Base-by-base conservation (phyloP, 2,329 filamentous ascomycete genomes). In the Epichloe uncinata region DNA sequence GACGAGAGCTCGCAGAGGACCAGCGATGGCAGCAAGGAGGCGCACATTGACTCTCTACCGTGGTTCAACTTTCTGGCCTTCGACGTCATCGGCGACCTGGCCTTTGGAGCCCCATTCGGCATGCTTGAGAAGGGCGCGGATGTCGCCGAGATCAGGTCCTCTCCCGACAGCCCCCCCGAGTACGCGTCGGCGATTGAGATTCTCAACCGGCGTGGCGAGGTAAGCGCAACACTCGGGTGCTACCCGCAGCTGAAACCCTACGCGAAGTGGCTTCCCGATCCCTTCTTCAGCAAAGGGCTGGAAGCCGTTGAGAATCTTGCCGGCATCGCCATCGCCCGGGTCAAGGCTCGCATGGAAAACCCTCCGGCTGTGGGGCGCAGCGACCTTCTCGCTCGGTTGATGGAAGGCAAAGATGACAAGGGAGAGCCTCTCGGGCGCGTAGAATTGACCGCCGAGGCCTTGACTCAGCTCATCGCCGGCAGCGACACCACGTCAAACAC, bases 381-480 rank as follows among this genome's bases (percentile, higher is more conserved):
- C 45, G 89, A 96, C 60, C 76, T 96, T 1, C 81, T 95, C 4
- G 82, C 85, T 1, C 78, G 87, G 2, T 72, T 96, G 9, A 91
- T 94, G 80, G 85, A 94, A 66, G 88, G 87, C 45, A 82, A 85
- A 50, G 87, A 95, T 63, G 84, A 87, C 53, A 84, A 79, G 22
- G 89, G 88, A 50, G 72, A 86, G 52, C 82, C 80, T 11, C 76
- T 95, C 0, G 82, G 85, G 4, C 77, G 85, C 26, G 77, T 85
- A 57, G 89, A 95, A 63, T 73, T 95, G 48, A 94, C 87, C 0
- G 88, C 88, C 36, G 90, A 95, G 69, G 89, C 89, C 0, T 71
- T 95, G 26, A 95, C 89, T 0, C 89, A 95, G 65, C 77, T 95
- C 41, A 95, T 89, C 57, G 85, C 85, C 1, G 85, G 85, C 26